A percentile compares a stretch with the other conserved stretches of the same genome.
phyloP scores from a whole-genome alignment of 2,329 filamentous ascomycete genomes.

The Sporothrix pallida region DNA sequence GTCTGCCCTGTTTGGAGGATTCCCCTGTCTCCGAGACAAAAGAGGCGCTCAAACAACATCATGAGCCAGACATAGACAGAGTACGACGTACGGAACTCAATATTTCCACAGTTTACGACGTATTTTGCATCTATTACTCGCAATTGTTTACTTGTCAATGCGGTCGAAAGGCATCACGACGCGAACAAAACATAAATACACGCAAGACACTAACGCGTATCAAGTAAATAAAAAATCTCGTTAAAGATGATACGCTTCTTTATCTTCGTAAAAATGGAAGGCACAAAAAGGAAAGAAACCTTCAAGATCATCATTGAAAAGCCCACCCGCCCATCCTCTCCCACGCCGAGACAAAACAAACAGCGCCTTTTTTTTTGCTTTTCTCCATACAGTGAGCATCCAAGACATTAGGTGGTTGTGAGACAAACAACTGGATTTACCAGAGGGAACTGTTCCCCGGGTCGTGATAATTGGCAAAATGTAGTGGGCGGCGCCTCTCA shows the following conservation, averaged over 20 bases:
- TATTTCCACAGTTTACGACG: background rate
- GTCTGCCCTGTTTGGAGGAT: background rate
- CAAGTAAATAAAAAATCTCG: background rate
- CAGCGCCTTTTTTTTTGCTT: background rate
- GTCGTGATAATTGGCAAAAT: background rate
- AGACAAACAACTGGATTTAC: background rate
- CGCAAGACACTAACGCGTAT: background rate
- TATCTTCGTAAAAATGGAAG: background rate
- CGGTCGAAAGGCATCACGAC: background rate
- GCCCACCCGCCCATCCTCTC: background rate
- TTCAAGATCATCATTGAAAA: slow-evolving; percentile 1
- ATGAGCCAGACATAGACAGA: background rate
- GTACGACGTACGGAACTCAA: background rate
- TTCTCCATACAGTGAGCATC: background rate
- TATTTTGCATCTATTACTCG: background rate
- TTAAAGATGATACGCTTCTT: background rate
- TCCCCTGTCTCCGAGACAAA: background rate
- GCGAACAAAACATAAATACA: background rate
- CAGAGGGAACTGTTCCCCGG: slow-evolving; percentile 17
- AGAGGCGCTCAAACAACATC: background rate
- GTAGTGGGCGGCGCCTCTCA: background rate
- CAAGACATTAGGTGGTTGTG: slow-evolving; percentile 10
- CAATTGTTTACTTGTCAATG: background rate
- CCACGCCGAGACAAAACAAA: slow-evolving; percentile 17
- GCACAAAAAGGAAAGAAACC: background rate